Evolutionary conservation across 495 filamentous ascomycete genomes (phyloP).

Genomic region (Lophium mytilinum): DNA sequence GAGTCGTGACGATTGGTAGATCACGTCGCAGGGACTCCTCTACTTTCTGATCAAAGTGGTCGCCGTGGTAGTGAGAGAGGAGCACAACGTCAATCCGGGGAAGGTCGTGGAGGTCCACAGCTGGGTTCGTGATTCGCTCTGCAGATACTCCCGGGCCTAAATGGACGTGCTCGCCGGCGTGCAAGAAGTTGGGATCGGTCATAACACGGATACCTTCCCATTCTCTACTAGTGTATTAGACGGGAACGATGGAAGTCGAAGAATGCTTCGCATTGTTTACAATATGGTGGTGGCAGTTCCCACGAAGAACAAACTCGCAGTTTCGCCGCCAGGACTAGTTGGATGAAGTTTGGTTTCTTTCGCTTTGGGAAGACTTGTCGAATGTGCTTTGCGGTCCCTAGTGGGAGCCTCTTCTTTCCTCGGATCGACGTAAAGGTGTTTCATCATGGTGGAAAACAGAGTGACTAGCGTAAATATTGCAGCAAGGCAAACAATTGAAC

Average conservation of each 20-base stretch:
- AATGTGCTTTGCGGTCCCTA: constrained; percentile 2
- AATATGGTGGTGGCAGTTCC: constrained; percentile 62
- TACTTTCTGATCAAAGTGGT: constrained; percentile 53
- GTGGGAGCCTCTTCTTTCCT: constrained; percentile 7
- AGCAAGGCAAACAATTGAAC: background rate
- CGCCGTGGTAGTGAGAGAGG: constrained; percentile 56
- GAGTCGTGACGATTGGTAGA: constrained; percentile 58
- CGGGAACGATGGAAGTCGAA: background rate
- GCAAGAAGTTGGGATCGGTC: constrained; percentile 64
- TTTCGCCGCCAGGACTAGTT: constrained; percentile 26
- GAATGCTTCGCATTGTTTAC: constrained; percentile 22
- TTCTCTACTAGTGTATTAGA: constrained; percentile 34
- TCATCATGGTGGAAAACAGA: constrained; percentile 4
- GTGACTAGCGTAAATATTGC: background rate
- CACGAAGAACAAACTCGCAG: constrained; percentile 48
- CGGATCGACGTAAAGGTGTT: constrained; percentile 15
- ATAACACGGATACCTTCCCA: constrained; percentile 56
- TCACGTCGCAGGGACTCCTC: constrained; percentile 49
- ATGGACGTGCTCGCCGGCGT: constrained; percentile 60
- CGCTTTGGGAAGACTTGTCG: constrained; percentile 28
- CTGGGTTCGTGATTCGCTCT: constrained; percentile 48
- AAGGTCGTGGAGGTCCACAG: constrained; percentile 52
- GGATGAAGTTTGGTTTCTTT: constrained; percentile 41
- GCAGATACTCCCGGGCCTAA: constrained; percentile 51
- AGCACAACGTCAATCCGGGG: constrained; percentile 54